Evolutionary conservation across 2,329 filamentous ascomycete genomes (phyloP).

Genomic region (Domatiomyces catenatus): DNA sequence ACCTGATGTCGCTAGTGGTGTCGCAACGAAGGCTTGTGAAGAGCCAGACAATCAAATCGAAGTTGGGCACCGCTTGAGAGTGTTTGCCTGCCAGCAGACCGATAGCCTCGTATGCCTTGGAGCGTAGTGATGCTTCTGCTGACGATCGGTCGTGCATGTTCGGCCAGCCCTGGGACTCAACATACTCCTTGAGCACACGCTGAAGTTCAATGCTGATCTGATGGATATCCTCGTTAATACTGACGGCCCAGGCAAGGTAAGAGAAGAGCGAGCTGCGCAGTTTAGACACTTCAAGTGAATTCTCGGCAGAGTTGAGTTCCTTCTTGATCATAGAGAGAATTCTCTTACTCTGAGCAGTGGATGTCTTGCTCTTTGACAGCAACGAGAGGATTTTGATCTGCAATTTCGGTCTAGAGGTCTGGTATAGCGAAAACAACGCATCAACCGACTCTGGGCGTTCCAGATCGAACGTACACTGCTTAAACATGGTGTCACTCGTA

Average conservation of each 20-base stretch:
- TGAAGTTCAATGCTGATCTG: slow-evolving; percentile 44
- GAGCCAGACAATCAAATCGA: slow-evolving; percentile 55
- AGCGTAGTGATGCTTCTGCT: slow-evolving; percentile 53
- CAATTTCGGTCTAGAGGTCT: slow-evolving; percentile 53
- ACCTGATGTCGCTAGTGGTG: slow-evolving; percentile 54
- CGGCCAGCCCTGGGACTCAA: slow-evolving; percentile 74
- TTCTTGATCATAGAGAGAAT: slow-evolving; percentile 56
- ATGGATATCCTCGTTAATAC: slow-evolving; percentile 51
- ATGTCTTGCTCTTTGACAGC: slow-evolving; percentile 59
- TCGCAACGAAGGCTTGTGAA: slow-evolving; percentile 74
- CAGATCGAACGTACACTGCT: slow-evolving; percentile 53
- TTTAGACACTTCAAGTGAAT: slow-evolving; percentile 60
- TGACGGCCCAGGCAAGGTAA: slow-evolving; percentile 75
- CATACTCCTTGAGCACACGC: slow-evolving; percentile 59
- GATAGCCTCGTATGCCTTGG: slow-evolving; percentile 78
- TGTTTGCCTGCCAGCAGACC: slow-evolving; percentile 51
- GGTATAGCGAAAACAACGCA: slow-evolving; percentile 58
- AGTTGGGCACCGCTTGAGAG: slow-evolving; percentile 41
- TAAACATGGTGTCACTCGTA: slow-evolving; percentile 80
- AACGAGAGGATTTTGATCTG: slow-evolving; percentile 62
- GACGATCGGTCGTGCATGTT: slow-evolving; percentile 39
- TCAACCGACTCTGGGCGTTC: slow-evolving; percentile 52
- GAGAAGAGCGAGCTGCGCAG: slow-evolving; percentile 69
- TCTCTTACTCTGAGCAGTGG: slow-evolving; percentile 52
- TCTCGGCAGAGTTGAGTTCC: slow-evolving; percentile 40